Percentiles rank a stretch among this genome's conserved stretches.
Conservation (phyloP, 805 yeast species). For the Suhomyces canberraensis region DNA sequence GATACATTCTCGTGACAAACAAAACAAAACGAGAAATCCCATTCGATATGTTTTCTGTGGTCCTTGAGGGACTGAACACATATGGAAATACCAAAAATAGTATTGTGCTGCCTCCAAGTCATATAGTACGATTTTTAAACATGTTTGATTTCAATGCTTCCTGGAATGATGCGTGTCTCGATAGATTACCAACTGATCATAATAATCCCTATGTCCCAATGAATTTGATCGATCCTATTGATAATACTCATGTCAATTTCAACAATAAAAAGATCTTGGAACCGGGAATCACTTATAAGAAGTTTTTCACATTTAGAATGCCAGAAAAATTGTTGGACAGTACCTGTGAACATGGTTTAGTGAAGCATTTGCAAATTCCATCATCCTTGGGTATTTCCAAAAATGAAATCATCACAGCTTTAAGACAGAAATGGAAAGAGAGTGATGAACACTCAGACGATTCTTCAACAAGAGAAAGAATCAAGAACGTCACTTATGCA, state of each 20-base stretch:
- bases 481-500: slow-evolving; percentile 12
- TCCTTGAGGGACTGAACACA: slow-evolving; percentile 34
- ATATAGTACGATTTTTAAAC: slow-evolving; percentile 27
- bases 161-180: slow-evolving; percentile 35
- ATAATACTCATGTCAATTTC: slow-evolving; percentile 26
- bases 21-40: slow-evolving; percentile 26
- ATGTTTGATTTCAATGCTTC: slow-evolving; percentile 44
- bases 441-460: slow-evolving; percentile 6
- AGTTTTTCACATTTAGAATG: slow-evolving; percentile 37
- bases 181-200: slow-evolving; percentile 30
- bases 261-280: slow-evolving; percentile 22
- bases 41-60: slow-evolving; percentile 39
- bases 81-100: slow-evolving; percentile 20
- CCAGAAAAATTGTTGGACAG: slow-evolving; percentile 37
- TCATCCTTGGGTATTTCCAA: slow-evolving; percentile 35
- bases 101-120: slow-evolving; percentile 16
- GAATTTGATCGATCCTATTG: slow-evolving; percentile 29
- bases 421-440: slow-evolving; percentile 24
- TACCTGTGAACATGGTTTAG: slow-evolving; percentile 33
- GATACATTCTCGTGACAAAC: slow-evolving; percentile 32
- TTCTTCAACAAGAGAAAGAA: slow-evolving; percentile 3
- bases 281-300: slow-evolving; percentile 35
- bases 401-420: slow-evolving; percentile 23
- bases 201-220: slow-evolving; percentile 26
- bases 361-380: slow-evolving; percentile 36